phyloP scores from a whole-genome alignment of 106 monocot genomes.

The Ottelia alismoides region DNA sequence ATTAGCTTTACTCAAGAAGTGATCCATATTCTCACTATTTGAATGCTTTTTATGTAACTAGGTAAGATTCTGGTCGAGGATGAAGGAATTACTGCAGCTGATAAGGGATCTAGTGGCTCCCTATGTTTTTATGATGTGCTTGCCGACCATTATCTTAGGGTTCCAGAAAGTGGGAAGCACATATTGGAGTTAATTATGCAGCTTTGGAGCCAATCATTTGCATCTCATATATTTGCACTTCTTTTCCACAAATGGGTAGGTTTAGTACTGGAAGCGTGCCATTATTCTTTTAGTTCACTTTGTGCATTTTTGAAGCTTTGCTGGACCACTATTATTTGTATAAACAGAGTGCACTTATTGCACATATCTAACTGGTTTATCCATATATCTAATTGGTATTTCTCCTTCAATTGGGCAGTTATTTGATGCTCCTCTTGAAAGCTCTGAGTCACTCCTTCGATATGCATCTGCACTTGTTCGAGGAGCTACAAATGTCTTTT shows the following conservation, averaged over 20 bases:
- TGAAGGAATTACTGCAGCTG: slow-evolving; percentile 29
- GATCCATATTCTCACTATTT: too few species aligned
- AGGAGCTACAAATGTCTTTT: slow-evolving; percentile 93
- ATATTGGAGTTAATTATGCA: slow-evolving; percentile 79
- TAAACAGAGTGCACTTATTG: too few species aligned
- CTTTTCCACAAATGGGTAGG: slow-evolving; percentile 97
- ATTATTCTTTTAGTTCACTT: too few species aligned
- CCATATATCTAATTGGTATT: too few species aligned
- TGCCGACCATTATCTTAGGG: slow-evolving; percentile 67
- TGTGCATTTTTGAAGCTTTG: too few species aligned
- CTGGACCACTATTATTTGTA: too few species aligned
- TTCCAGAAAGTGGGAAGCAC: slow-evolving; percentile 57
- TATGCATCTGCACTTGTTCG: slow-evolving; percentile 98
- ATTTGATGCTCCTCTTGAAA: slow-evolving; percentile 78
- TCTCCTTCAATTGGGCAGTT: slow-evolving; percentile 29
- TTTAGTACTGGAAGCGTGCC: background rate
- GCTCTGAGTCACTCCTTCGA: slow-evolving; percentile 42
- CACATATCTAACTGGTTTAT: too few species aligned
- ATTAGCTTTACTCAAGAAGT: too few species aligned
- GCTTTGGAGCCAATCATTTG: slow-evolving; percentile 93
- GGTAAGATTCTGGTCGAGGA: slow-evolving; percentile 56
- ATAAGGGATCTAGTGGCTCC: slow-evolving; percentile 19
- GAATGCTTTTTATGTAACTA: too few species aligned
- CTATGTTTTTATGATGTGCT: slow-evolving; percentile 84
- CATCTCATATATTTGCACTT: slow-evolving; percentile 95